phyloP scores from a whole-genome alignment of 2,329 filamentous ascomycete genomes.

The Trichoderma atrobrunneum region DNA sequence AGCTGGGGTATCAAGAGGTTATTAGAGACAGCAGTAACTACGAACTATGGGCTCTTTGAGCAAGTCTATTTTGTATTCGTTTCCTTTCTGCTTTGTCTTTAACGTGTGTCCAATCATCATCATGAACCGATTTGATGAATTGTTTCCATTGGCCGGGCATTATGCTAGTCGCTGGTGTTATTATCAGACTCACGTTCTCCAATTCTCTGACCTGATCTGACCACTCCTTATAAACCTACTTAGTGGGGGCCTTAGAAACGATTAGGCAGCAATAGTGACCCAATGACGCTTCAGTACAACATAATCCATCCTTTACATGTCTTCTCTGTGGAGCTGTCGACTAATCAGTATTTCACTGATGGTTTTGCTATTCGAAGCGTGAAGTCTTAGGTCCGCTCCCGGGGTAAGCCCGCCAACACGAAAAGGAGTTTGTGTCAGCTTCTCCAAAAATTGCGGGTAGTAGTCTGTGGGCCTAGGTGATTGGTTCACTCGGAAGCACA shows the following conservation, averaged over 20 bases:
- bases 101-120: not conserved
- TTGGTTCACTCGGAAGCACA: too few species aligned
- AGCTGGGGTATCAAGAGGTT: too few species aligned
- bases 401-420: not conserved
- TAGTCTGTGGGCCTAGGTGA: too few species aligned
- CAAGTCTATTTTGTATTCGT: constrained; percentile 4
- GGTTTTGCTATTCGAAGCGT: not conserved
- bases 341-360: not conserved
- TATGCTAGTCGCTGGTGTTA: not conserved
- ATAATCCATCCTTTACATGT: not conserved
- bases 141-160: not conserved
- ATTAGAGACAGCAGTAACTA: not conserved
- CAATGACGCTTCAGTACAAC: not conserved
- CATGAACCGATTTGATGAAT: not conserved
- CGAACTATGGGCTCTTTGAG: constrained; percentile 3
- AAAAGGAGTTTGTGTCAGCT: not conserved
- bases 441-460: too few species aligned
- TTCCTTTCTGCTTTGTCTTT: not conserved
- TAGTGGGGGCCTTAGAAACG: not conserved
- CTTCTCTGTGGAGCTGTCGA: not conserved
- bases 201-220: not conserved
- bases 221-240: not conserved
- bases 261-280: not conserved
- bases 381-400: not conserved
- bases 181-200: not conserved